Evolutionary conservation across 306 rosid genomes (phyloP).

Genomic region (Cicer arietinum): DNA sequence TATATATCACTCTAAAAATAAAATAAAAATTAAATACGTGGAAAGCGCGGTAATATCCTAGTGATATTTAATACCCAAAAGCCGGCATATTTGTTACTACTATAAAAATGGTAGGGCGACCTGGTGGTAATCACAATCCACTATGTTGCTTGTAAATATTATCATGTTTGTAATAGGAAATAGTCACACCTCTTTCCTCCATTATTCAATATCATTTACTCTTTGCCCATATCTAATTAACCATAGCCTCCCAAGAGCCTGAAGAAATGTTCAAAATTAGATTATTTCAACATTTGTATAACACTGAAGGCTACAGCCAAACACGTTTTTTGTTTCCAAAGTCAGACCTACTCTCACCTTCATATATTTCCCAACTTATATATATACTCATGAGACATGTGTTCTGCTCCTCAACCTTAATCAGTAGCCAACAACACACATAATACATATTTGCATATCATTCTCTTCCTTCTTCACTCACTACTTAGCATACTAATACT

Average conservation of each 20-base stretch:
- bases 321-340: slow-evolving; percentile 45
- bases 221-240: neutral
- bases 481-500: neutral
- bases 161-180: neutral
- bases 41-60: too few relatives aligned
- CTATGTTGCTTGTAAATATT: slow-evolving; percentile 9
- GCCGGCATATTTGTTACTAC: neutral
- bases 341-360: slow-evolving; percentile 47
- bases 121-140: slow-evolving; percentile 8
- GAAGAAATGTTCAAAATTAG: slow-evolving; percentile 36
- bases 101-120: neutral
- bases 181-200: neutral
- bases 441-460: neutral
- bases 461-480: neutral
- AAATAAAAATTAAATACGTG: too few relatives aligned
- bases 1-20: too few relatives aligned
- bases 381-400: neutral
- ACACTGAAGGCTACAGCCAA: slow-evolving; percentile 10
- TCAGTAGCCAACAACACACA: neutral
- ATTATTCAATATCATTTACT: neutral
- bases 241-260: neutral
- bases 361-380: slow-evolving; percentile 24
- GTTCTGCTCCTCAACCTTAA: slow-evolving; percentile 31
- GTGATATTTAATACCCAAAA: neutral
- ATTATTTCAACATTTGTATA: slow-evolving; percentile 28